A percentile compares a stretch with the other conserved stretches of the same genome.
Conservation (phyloP, 169 alveolate species). For the Plasmodium gaboni region DNA sequence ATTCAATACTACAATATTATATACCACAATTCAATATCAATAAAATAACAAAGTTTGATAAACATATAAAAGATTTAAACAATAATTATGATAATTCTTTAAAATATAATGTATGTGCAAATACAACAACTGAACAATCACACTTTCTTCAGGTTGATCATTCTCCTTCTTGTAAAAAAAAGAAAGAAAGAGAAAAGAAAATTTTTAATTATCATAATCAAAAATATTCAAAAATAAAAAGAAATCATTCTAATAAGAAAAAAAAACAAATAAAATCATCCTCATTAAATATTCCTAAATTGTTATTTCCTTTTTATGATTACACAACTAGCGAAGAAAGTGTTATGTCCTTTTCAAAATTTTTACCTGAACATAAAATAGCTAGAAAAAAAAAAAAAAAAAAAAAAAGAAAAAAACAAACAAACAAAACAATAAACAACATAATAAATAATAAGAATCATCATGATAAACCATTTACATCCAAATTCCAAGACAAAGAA, state of each 20-base stretch:
- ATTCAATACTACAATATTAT: slow-evolving; percentile 14
- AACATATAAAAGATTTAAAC: slow-evolving; percentile 8
- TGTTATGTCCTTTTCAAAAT: slow-evolving; percentile 34
- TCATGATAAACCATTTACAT: too few relatives aligned
- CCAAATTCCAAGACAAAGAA: neutral
- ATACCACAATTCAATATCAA: neutral
- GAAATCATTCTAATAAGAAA: neutral
- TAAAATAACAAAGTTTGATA: neutral
- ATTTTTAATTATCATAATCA: neutral
- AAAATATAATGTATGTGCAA: neutral
- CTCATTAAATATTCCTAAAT: neutral
- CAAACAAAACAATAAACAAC: neutral
- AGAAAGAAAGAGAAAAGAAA: neutral
- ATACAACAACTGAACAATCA: too few relatives aligned
- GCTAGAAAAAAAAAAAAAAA: slow-evolving; percentile 18
- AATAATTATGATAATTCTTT: neutral
- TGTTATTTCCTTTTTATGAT: neutral
- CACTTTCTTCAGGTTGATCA: too few relatives aligned
- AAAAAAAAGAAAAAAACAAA: too few relatives aligned
- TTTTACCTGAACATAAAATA: slow-evolving; percentile 25
- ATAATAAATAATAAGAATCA: neutral
- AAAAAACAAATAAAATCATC: neutral
- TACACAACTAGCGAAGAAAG: slow-evolving; percentile 33
- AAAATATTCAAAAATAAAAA: neutral
- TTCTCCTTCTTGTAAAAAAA: too few relatives aligned